Evolutionary conservation across 2,329 filamentous ascomycete genomes (phyloP), one percentile per base, ranked within the genome.

Genomic region (Aspergillus persii): DNA sequence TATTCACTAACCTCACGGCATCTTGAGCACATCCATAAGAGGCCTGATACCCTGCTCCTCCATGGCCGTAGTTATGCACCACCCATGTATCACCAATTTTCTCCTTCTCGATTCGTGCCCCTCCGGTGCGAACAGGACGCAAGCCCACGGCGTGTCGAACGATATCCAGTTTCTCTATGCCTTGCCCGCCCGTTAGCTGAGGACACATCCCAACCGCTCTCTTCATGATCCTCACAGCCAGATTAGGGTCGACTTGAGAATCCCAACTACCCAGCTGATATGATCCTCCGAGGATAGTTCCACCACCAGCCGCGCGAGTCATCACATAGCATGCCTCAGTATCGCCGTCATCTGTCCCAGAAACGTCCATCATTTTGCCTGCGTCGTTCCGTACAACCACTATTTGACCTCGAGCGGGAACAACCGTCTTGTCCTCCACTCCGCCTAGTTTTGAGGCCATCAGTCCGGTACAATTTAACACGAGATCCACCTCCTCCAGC

Each of bases 381-480:
- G 86, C 83, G 68, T 89, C 86, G 74, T 96, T 96, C 52, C 91
- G 81, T 26, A 96, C 91, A 0, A 96, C 71, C 0, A 95, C 89
- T 8, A 90, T 86, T 75, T 97, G 93, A 2, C 92, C 94, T 6
- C 94, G 85, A 1, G 85, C 87, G 0, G 94, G 92, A 50, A 86
- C 81, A 61, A 97, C 83, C 0, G 80, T 82, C 56, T 76, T 73
- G 70, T 97, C 94, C 75, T 86, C 81, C 0, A 97, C 92, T 41
- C 94, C 94, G 4, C 90, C 91, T 2, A 97, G 85, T 58, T 82
- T 86, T 30, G 82, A 82, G 0, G 91, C 86, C 23, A 87, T 82
- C 9, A 97, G 78, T 0, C 92, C 94, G 0, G 91, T 92, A 63
- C 91, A 90, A 72, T 97, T 97, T 65, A 98, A 78, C 1, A 96